Conservation (phyloP, 768 basidiomycete genomes). For the Lentinula edodes region DNA sequence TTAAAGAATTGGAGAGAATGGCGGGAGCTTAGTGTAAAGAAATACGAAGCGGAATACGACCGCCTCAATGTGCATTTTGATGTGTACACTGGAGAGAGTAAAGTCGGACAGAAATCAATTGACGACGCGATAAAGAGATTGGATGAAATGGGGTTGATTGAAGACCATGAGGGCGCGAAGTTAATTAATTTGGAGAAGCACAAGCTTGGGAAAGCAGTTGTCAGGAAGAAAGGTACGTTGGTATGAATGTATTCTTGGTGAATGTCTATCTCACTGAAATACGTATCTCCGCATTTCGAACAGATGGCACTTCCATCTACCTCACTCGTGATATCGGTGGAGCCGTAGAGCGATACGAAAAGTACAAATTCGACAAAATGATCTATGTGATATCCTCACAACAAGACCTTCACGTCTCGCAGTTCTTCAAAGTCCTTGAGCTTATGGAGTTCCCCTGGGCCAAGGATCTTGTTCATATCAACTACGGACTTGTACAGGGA, state of each 20-base stretch:
- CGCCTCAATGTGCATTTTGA: slow-evolving; percentile 89
- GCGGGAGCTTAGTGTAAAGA: slow-evolving; percentile 86
- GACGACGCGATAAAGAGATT: slow-evolving; percentile 64
- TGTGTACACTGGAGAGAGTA: slow-evolving; percentile 87
- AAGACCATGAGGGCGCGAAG: slow-evolving; percentile 75
- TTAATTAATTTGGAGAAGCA: slow-evolving; percentile 83
- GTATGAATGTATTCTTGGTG: neutral
- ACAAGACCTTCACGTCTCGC: slow-evolving; percentile 81
- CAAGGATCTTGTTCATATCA: slow-evolving; percentile 75
- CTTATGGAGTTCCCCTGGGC: slow-evolving; percentile 92
- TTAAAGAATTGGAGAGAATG: slow-evolving; percentile 88
- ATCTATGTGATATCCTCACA: slow-evolving; percentile 89
- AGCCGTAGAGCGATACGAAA: slow-evolving; percentile 86
- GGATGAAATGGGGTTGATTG: slow-evolving; percentile 68
- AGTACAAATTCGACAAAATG: slow-evolving; percentile 85
- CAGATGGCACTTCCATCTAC: slow-evolving; percentile 93
- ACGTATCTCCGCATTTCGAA: neutral
- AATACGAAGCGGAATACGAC: slow-evolving; percentile 85
- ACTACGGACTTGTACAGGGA: slow-evolving; percentile 87
- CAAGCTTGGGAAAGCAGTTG: slow-evolving; percentile 88
- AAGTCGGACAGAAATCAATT: slow-evolving; percentile 69
- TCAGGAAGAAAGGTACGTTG: slow-evolving; percentile 73
- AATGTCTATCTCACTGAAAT: neutral
- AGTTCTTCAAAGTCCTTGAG: slow-evolving; percentile 91
- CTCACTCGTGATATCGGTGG: slow-evolving; percentile 94